Evolutionary conservation across 2,329 filamentous ascomycete genomes (phyloP).

Genomic region (Rhynchosporium graminicola): DNA sequence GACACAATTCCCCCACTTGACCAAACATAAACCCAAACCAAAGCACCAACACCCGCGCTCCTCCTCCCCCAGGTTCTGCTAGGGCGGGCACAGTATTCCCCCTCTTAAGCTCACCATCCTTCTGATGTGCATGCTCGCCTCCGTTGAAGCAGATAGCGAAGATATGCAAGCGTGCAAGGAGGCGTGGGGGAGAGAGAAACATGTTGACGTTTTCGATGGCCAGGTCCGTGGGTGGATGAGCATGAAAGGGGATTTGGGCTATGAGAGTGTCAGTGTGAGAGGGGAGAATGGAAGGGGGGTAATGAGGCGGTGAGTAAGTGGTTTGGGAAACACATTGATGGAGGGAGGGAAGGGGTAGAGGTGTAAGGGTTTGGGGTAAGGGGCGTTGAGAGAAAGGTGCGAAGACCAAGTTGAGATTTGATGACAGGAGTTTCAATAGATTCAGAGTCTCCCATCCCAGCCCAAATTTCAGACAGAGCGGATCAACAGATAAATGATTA

Average conservation of each 20-base stretch:
- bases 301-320: constrained; percentile 46
- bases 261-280: constrained; percentile 43
- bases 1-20: not conserved
- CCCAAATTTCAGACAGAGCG: not conserved
- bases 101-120: constrained; percentile 57
- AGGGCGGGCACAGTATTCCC: constrained; percentile 35
- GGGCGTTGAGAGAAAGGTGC: not conserved
- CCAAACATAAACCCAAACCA: not conserved
- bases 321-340: constrained; percentile 42
- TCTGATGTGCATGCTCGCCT: constrained; percentile 55
- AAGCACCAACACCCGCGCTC: not conserved
- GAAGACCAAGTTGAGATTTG: not conserved
- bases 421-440: not conserved
- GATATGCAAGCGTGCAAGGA: constrained; percentile 52
- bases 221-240: constrained; percentile 61
- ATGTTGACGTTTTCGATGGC: constrained; percentile 49
- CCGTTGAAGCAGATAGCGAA: too few relatives aligned
- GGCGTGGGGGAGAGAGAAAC: constrained; percentile 50
- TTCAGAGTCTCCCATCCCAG: not conserved
- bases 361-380: not conserved
- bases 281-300: constrained; percentile 50
- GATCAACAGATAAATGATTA: not conserved
- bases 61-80: constrained; percentile 29
- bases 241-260: constrained; percentile 48
- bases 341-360: not conserved